Evolutionary conservation across 1,284 basidiomycete genomes (phyloP).

Genomic region (Puccinia hordei): DNA sequence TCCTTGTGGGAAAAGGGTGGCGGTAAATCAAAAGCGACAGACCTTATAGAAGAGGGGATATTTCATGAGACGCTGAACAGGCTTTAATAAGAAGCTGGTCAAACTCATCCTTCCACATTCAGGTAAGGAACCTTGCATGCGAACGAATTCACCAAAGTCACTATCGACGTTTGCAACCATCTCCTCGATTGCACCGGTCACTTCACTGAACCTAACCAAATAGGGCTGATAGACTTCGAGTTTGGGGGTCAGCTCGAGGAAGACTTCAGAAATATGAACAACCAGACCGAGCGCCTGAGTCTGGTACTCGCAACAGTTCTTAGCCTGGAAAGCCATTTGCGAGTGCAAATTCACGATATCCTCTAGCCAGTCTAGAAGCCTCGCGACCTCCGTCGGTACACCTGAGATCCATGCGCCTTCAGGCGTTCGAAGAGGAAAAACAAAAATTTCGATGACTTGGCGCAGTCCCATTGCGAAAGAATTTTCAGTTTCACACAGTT

Average conservation of each 20-base stretch:
- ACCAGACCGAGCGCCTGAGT: slow-evolving; percentile 62
- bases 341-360: slow-evolving; percentile 64
- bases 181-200: slow-evolving; percentile 63
- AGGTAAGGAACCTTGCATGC: slow-evolving; percentile 70
- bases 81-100: slow-evolving; percentile 71
- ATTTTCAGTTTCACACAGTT: slow-evolving; percentile 71
- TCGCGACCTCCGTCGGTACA: slow-evolving; percentile 66
- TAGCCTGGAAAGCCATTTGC: slow-evolving; percentile 71
- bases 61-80: slow-evolving; percentile 71
- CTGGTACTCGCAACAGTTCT: slow-evolving; percentile 78
- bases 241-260: slow-evolving; percentile 57
- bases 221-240: slow-evolving; percentile 75
- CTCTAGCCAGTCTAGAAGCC: slow-evolving; percentile 65
- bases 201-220: slow-evolving; percentile 70
- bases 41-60: slow-evolving; percentile 77
- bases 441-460: slow-evolving; percentile 70
- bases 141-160: slow-evolving; percentile 71
- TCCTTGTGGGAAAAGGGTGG: background rate
- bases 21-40: slow-evolving; percentile 65
- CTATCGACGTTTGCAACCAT: slow-evolving; percentile 60
- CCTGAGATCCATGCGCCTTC: slow-evolving; percentile 70
- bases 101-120: slow-evolving; percentile 68
- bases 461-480: slow-evolving; percentile 70
- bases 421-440: slow-evolving; percentile 70
- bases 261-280: slow-evolving; percentile 58